Percentiles rank a stretch among this genome's conserved stretches.
These are phyloP conservation scores for Sphaerulina populicola DNA, from an alignment of 2,329 filamentous ascomycete species.

Conservation along the genomic window DNA sequence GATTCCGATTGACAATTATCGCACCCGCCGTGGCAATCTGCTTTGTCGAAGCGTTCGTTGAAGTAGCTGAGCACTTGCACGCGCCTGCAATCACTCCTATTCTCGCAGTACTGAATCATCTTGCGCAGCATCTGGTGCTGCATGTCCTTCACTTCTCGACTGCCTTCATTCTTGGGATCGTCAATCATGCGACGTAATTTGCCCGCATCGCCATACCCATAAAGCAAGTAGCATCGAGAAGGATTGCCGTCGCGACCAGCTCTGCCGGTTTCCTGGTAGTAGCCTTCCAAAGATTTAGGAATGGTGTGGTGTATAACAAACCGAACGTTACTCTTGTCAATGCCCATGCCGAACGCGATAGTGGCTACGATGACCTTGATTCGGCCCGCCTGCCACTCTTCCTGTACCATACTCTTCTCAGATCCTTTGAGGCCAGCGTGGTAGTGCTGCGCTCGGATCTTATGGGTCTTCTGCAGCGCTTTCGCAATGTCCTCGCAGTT, in stretches of 20 bases:
- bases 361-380: constrained; percentile 80
- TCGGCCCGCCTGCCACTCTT: constrained; percentile 69
- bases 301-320: constrained; percentile 92
- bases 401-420: constrained; percentile 64
- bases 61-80: constrained; percentile 91
- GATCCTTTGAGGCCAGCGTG: constrained; percentile 67
- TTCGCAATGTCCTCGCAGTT: constrained; percentile 72
- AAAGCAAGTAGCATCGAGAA: constrained; percentile 87
- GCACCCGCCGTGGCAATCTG: constrained; percentile 65
- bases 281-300: constrained; percentile 92
- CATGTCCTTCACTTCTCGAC: constrained; percentile 68
- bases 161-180: constrained; percentile 65
- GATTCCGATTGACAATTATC: constrained; percentile 78
- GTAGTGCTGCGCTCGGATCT: constrained; percentile 72
- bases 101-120: constrained; percentile 83
- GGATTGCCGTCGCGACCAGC: constrained; percentile 82
- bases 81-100: constrained; percentile 75
- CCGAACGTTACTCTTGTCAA: constrained; percentile 92
- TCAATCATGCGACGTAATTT: constrained; percentile 73
- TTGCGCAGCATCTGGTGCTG: constrained; percentile 77
- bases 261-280: constrained; percentile 95
- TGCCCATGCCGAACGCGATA: constrained; percentile 99
- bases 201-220: constrained; percentile 67
- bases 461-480: constrained; percentile 52
- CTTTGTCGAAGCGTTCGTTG: constrained; percentile 67